Conservation (phyloP, 1,284 basidiomycete species). For the Sporisorium scitamineum region DNA sequence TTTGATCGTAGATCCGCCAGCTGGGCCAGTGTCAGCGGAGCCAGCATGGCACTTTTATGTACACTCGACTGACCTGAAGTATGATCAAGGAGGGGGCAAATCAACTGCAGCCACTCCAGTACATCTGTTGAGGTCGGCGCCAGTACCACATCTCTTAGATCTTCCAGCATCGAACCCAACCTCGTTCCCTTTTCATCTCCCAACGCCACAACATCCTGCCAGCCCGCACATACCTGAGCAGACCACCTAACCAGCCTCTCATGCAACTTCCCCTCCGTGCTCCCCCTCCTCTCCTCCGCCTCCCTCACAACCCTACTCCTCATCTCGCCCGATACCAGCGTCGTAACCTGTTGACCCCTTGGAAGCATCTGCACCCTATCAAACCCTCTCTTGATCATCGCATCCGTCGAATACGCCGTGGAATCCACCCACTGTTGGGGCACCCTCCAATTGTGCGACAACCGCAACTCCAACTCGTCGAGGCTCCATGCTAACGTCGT, state of each 20-base stretch:
- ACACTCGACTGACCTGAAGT: no score
- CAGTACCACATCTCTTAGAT: background rate
- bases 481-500: conserved; percentile 29
- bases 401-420: conserved; percentile 29
- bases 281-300: conserved; percentile 4
- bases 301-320: background rate
- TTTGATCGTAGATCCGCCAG: background rate
- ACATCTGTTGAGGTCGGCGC: conserved; percentile 18
- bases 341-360: conserved; percentile 32
- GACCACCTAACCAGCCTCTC: conserved; percentile 32
- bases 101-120: conserved; percentile 30
- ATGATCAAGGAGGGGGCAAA: background rate
- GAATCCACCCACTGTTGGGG: conserved; percentile 19
- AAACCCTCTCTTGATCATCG: conserved; percentile 20
- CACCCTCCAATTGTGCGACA: conserved; percentile 46
- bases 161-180: conserved; percentile 4
- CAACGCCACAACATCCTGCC: background rate
- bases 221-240: background rate
- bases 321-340: conserved; percentile 28
- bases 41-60: background rate
- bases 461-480: conserved; percentile 21
- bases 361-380: conserved; percentile 8
- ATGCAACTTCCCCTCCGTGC: background rate
- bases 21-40: background rate
- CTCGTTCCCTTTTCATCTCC: background rate